Percentiles rank a stretch among this genome's conserved stretches.
These are phyloP conservation scores for Leptographium procerum DNA, from an alignment of 2,329 filamentous ascomycete species.

Conservation along the genomic window DNA sequence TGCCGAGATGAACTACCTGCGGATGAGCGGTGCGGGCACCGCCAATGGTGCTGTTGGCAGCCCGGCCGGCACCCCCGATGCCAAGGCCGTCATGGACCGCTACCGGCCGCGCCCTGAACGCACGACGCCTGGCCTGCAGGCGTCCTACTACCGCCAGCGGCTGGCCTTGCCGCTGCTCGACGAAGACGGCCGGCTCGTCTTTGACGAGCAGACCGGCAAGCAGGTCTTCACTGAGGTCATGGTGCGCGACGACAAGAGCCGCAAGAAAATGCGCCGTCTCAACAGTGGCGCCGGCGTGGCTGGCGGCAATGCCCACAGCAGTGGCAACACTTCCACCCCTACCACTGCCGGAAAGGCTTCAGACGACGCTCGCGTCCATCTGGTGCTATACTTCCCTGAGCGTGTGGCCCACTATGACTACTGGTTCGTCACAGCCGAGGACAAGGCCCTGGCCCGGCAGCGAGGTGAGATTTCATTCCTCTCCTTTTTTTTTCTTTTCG, in stretches of 20 bases:
- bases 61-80: not conserved
- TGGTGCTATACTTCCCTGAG: slow-evolving; percentile 16
- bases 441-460: slow-evolving; percentile 13
- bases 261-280: slow-evolving; percentile 3
- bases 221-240: slow-evolving; percentile 15
- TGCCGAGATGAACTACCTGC: slow-evolving; percentile 10
- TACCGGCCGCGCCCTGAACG: slow-evolving; percentile 13
- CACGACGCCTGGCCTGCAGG: slow-evolving; percentile 14
- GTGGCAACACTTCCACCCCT: not conserved
- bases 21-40: not conserved
- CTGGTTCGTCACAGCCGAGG: slow-evolving; percentile 15
- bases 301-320: not conserved
- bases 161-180: slow-evolving; percentile 14
- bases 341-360: not conserved
- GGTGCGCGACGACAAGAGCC: slow-evolving; percentile 15
- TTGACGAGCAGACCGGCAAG: slow-evolving; percentile 12
- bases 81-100: slow-evolving; percentile 7
- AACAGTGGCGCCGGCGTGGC: not conserved
- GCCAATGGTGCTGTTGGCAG: not conserved
- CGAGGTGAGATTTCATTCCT: slow-evolving; percentile 7
- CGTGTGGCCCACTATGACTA: slow-evolving; percentile 14
- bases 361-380: slow-evolving; percentile 12
- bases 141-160: slow-evolving; percentile 15
- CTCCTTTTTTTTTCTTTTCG: not conserved
- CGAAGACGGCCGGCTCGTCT: slow-evolving; percentile 11